Base-by-base conservation (phyloP, 2,329 filamentous ascomycete species). In the Botrytis cinerea region DNA sequence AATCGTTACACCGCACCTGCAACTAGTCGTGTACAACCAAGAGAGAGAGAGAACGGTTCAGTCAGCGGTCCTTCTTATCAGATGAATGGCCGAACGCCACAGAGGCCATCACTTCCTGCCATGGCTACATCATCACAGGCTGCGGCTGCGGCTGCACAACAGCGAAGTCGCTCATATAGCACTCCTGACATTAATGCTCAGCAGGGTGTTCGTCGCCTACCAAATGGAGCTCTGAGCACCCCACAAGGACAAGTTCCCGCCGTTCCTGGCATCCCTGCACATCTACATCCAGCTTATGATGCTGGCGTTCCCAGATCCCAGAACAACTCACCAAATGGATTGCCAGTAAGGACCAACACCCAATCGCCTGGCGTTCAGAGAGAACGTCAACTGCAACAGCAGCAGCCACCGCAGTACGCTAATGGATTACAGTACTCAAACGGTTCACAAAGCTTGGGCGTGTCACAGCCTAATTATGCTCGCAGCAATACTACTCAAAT, bases 101-200 rank as follows among this genome's bases (percentile, higher is more conserved):
- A 93, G 78, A 89, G 92, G n/a, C 93, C 93, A 35, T 97, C 93
- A 18, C 85, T 97, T 78, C 93, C 92, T 61, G 91, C 89, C 28
- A 91, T 93, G 87, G 86, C 90, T 25, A 84, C 86, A 40, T 83
- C 85, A 74, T 82, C 86, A 76, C 63, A 67, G 40, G 82, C 87
- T 78, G 77, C 73, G 73, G 73, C 87, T 78, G 77, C 73, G 73
- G 73, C 75, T 68, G 75, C 80, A 76, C 91, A 93, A 81, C 90
- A 92, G 80, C 88, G 94, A 77, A 91, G 93, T 83, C 89, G 96
- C 76, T 97, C 95, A 54, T 97, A 97, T 80, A 98, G 95, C 84
- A 98, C 95, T 76, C 95, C 96, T 12, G 95, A 98, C 81, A 97
- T 97, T 78, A 93, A 97, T 77, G 91, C 88, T 71, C 87, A 88